Evolutionary conservation across 805 yeast genomes (phyloP), one percentile per base, ranked within the genome.

Genomic region (Ascoidea rubescens): DNA sequence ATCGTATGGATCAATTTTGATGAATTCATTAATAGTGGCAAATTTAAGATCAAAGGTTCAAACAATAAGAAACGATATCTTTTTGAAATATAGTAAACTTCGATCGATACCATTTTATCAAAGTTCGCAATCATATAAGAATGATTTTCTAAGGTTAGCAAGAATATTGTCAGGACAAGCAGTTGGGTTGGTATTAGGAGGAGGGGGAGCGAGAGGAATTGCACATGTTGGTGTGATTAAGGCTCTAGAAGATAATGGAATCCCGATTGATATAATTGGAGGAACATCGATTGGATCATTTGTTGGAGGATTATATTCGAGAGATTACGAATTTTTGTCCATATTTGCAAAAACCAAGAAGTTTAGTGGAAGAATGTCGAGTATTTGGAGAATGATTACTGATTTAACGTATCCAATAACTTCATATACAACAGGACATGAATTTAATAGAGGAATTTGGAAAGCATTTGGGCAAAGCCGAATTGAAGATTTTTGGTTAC

Each of bases 211-310:
- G 0, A 73, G 98, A 58, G 99, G 99, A 1, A 73, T 91, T 12
- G 78, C 96, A 12, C 99, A 91, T 64, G 73, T 91, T 46, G 99
- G 99, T 4, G 83, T 93, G 3, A 77, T 91, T n/a, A 79, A 80
- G 50, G 96, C 97, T 0, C 68, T 91, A 7, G 98, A 91, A 64
- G 95, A 87, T 56, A 80, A 81, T 52, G 97, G 97, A 0, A 85
- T 91, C 12, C 99, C 99, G 0, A 82, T 93, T 44, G 99, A 91
- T 67, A 71, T 90, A 55, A 78, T 91, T 50, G 99, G 99, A 1
- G 99, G 99, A 1, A 91, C 99, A 0, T 90, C 97, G 0, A 91
- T 91, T 51, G 99, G 99, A 0, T 80, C 98, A 0, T 88, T 93
- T 66, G 87, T 93, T 47, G 98, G 99, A 28, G 99, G 98, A 0